Conservation (phyloP, 768 basidiomycete genomes). For the Agrocybe pediades region DNA sequence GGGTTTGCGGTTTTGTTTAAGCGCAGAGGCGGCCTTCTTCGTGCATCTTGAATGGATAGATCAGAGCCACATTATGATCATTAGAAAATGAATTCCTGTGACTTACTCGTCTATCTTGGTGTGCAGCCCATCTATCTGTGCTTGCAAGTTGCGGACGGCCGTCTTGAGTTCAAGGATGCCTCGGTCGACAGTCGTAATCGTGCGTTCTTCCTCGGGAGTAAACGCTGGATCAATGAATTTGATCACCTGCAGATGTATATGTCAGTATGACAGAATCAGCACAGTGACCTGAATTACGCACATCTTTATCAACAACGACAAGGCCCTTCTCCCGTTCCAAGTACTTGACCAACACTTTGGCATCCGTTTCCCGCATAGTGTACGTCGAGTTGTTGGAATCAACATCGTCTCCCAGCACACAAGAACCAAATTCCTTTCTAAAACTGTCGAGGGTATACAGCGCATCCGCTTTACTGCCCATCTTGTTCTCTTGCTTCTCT, state of each 20-base stretch:
- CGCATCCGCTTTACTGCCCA: slow-evolving; percentile 54
- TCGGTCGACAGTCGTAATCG: slow-evolving; percentile 76
- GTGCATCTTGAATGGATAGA: slow-evolving; percentile 53
- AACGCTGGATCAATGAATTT: slow-evolving; percentile 68
- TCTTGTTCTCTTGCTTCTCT: slow-evolving; percentile 40
- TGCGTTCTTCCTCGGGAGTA: slow-evolving; percentile 33
- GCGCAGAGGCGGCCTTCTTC: slow-evolving; percentile 60
- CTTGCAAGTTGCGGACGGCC: slow-evolving; percentile 66
- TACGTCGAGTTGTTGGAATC: slow-evolving; percentile 7
- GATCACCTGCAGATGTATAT: slow-evolving; percentile 56
- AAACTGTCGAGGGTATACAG: slow-evolving; percentile 68
- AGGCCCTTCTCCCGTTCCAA: slow-evolving; percentile 74
- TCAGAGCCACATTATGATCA: background rate
- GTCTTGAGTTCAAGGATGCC: slow-evolving; percentile 81
- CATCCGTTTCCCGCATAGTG: slow-evolving; percentile 60
- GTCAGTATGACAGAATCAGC: background rate
- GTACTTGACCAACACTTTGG: slow-evolving; percentile 72
- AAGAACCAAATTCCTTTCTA: slow-evolving; percentile 53
- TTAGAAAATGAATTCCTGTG: background rate
- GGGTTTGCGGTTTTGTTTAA: slow-evolving; percentile 71
- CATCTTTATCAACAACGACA: slow-evolving; percentile 68
- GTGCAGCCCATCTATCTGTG: slow-evolving; percentile 72
- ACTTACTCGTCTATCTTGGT: slow-evolving; percentile 72
- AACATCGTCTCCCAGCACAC: slow-evolving; percentile 29
- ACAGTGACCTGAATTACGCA: slow-evolving; percentile 31